These are phyloP conservation scores for Chalciporus pseudorubinellus DNA, from an alignment of 768 basidiomycete genomes.

Conservation along the genomic window DNA sequence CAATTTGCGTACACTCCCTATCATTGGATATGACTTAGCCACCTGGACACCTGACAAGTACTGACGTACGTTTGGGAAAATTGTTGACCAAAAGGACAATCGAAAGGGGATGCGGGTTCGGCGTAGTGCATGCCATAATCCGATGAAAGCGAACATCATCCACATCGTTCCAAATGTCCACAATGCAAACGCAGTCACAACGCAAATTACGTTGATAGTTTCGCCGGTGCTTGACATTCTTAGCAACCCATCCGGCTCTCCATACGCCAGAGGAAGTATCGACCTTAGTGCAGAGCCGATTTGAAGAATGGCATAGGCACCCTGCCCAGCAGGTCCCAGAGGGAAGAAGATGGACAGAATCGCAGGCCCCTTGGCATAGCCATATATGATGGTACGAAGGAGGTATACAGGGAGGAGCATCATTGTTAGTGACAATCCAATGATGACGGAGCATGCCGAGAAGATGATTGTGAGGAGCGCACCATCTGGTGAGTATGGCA, in stretches of 20 bases:
- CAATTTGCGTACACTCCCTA: conserved; percentile 68
- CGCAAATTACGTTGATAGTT: conserved; percentile 44
- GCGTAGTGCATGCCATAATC: conserved; percentile 42
- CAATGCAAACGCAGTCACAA: conserved; percentile 48
- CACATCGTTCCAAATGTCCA: conserved; percentile 68
- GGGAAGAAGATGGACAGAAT: conserved; percentile 70
- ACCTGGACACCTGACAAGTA: neutral
- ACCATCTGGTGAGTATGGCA: conserved; percentile 40
- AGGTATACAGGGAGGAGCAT: conserved; percentile 70
- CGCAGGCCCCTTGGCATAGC: conserved; percentile 45
- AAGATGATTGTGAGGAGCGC: conserved; percentile 56
- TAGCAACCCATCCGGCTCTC: conserved; percentile 36
- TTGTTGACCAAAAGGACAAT: conserved; percentile 62
- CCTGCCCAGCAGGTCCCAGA: conserved; percentile 69
- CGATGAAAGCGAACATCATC: conserved; percentile 55
- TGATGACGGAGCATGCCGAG: conserved; percentile 52
- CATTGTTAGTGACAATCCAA: conserved; percentile 57
- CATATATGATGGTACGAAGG: conserved; percentile 54
- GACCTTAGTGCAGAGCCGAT: conserved; percentile 49
- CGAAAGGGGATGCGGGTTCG: conserved; percentile 47
- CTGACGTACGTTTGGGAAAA: conserved; percentile 63
- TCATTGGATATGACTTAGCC: neutral
- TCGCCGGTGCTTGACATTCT: conserved; percentile 33
- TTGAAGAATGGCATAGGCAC: conserved; percentile 54
- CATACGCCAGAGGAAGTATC: conserved; percentile 35